phyloP scores from a whole-genome alignment of 805 yeast genomes.

The Ascoidea tarda region DNA sequence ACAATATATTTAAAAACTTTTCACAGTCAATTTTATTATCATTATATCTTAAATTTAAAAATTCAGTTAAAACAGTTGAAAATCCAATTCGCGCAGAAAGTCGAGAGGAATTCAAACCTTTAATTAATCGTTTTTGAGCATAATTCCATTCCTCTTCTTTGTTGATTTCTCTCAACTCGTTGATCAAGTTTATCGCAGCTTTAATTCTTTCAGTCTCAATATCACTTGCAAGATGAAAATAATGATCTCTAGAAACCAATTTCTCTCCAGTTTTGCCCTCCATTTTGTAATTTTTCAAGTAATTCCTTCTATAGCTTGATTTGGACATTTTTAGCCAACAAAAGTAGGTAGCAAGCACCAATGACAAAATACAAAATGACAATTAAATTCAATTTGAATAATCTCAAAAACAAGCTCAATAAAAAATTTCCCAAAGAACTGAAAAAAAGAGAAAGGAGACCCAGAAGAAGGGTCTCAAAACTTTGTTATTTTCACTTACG shows the following conservation, averaged over 20 bases:
- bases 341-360: too few species aligned
- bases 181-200: constrained; percentile 54
- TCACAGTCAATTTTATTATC: constrained; percentile 22
- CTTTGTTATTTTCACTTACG: too few species aligned
- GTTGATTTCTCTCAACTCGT: constrained; percentile 35
- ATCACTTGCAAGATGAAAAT: constrained; percentile 67
- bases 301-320: too few species aligned
- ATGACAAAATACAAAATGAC: too few species aligned
- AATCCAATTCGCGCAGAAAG: constrained; percentile 81
- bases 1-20: constrained; percentile 22
- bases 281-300: too few species aligned
- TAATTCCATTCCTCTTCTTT: constrained; percentile 59
- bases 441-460: too few species aligned
- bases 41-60: constrained; percentile 23
- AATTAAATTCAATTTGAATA: too few species aligned
- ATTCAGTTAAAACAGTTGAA: constrained; percentile 75
- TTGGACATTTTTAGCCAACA: too few species aligned
- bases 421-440: too few species aligned
- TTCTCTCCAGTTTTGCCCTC: constrained; percentile 14
- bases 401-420: too few species aligned
- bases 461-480: too few species aligned
- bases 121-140: constrained; percentile 63
- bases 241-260: constrained; percentile 59
- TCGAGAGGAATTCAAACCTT: constrained; percentile 70
- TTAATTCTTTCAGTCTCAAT: constrained; percentile 54